These are phyloP conservation scores for Arctostaphylos glauca DNA, from an alignment of 148 eudicot species.

Conservation along the genomic window DNA sequence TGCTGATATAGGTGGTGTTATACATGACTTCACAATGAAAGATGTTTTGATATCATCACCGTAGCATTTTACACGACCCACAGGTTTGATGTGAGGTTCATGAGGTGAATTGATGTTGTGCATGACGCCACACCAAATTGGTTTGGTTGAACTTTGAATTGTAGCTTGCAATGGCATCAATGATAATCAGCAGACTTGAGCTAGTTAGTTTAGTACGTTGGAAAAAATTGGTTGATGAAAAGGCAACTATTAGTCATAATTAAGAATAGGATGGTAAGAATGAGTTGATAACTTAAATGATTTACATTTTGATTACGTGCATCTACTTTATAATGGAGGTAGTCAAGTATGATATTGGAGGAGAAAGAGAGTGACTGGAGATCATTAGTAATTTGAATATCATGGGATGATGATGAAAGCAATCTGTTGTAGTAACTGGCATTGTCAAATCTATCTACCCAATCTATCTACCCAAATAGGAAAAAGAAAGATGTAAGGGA, in stretches of 20 bases:
- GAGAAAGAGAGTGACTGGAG: not conserved
- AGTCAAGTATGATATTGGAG: not conserved
- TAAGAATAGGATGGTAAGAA: not conserved
- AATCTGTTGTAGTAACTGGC: not conserved
- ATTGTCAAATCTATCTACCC: not conserved
- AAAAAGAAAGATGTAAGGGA: not conserved
- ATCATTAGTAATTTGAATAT: not conserved
- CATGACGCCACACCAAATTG: not conserved
- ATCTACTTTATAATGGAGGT: not conserved
- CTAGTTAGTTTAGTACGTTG: not conserved
- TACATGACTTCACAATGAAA: no score
- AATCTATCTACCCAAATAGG: not conserved
- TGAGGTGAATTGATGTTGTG: no score
- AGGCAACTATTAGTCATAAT: not conserved
- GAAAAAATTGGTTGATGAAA: no score
- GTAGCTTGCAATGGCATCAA: not conserved
- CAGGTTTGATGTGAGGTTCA: no score
- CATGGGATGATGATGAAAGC: not conserved
- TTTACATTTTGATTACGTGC: not conserved
- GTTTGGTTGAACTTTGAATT: not conserved
- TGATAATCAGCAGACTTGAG: not conserved
- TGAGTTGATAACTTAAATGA: not conserved
- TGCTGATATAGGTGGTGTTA: no score
- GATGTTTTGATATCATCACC: no score
- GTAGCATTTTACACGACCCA: no score